These are phyloP conservation scores for Candida chauliodis DNA, from an alignment of 805 yeast species.

Conservation along the genomic window DNA sequence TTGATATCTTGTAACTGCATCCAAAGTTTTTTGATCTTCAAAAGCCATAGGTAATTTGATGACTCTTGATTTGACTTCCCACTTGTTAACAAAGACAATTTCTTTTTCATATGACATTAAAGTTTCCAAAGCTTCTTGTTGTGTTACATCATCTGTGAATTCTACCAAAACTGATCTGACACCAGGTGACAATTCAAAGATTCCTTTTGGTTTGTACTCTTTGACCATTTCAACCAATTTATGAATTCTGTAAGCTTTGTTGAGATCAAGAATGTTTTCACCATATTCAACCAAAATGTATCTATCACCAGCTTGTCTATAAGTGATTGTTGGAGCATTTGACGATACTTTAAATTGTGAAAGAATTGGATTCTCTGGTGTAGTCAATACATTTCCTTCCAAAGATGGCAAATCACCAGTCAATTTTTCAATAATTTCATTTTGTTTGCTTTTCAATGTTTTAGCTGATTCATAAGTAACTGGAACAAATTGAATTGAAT, in stretches of 20 bases:
- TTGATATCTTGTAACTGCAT: conserved; percentile 84
- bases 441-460: conserved; percentile 58
- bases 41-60: conserved; percentile 93
- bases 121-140: conserved; percentile 56
- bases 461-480: conserved; percentile 67
- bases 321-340: conserved; percentile 66
- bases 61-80: conserved; percentile 83
- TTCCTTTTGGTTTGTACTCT: conserved; percentile 65
- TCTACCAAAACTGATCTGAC: conserved; percentile 92
- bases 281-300: conserved; percentile 92
- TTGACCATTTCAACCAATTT: conserved; percentile 72
- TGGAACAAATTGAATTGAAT: conserved; percentile 75
- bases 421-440: conserved; percentile 46
- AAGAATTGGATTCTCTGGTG: conserved; percentile 69
- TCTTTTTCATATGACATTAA: conserved; percentile 74
- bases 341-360: conserved; percentile 45
- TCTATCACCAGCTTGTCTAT: conserved; percentile 97
- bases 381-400: conserved; percentile 20
- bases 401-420: conserved; percentile 38
- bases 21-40: conserved; percentile 86
- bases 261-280: conserved; percentile 80
- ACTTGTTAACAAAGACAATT: conserved; percentile 67
- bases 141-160: conserved; percentile 67
- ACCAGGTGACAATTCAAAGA: conserved; percentile 95
- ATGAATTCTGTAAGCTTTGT: conserved; percentile 80